A percentile compares a stretch with the other conserved stretches of the same genome.
Evolutionary conservation across 2,329 filamentous ascomycete genomes (phyloP).

Genomic region (Furcasterigmium furcatum): DNA sequence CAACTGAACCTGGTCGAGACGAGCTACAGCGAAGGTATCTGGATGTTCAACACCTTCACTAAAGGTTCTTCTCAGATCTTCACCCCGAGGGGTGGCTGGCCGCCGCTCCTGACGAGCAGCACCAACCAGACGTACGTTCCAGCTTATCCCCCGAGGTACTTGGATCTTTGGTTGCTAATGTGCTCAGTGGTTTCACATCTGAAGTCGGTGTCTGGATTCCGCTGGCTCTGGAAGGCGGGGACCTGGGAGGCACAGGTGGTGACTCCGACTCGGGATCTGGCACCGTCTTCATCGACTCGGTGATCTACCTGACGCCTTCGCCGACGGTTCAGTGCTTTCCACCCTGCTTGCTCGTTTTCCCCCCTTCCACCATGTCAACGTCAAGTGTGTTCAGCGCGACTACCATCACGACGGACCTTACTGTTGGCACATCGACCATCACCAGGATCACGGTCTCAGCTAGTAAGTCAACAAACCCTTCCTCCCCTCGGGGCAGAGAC

Average conservation of each 20-base stretch:
- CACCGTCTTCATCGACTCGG: conserved; percentile 15
- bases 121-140: conserved; percentile 2
- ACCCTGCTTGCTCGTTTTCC: conserved; percentile 18
- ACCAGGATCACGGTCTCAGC: no score
- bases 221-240: background rate
- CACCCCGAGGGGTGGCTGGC: background rate
- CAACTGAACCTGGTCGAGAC: conserved; percentile 10
- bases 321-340: conserved; percentile 6
- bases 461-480: no score
- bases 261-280: no score
- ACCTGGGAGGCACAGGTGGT: no score
- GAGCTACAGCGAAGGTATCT: conserved; percentile 6
- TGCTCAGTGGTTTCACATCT: conserved; percentile 18
- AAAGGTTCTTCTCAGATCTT: conserved; percentile 11
- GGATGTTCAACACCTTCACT: conserved; percentile 13
- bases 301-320: conserved; percentile 9
- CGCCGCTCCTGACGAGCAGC: background rate
- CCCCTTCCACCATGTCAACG: conserved; percentile 11
- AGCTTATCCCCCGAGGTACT: no score
- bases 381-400: background rate
- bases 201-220: conserved; percentile 21
- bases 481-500: no score
- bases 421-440: no score
- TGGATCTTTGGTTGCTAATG: conserved; percentile 13
- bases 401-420: conserved; percentile 10